These are phyloP conservation scores for Ormosia emarginata DNA, from an alignment of 306 rosid species.

Conservation along the genomic window DNA sequence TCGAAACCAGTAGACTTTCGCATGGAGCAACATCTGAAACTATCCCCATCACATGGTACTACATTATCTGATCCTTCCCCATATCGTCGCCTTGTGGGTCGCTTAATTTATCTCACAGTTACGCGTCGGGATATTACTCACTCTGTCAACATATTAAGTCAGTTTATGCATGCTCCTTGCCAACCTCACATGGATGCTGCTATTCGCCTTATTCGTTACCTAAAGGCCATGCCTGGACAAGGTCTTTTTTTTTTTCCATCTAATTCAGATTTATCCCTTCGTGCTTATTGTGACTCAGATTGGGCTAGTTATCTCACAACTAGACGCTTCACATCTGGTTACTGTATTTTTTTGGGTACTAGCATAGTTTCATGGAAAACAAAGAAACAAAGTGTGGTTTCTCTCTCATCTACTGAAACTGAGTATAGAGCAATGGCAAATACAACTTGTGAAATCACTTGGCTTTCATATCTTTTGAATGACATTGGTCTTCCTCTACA, in stretches of 20 bases:
- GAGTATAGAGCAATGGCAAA: neutral
- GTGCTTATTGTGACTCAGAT: neutral
- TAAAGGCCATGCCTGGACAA: neutral
- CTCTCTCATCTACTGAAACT: neutral
- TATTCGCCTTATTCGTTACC: neutral
- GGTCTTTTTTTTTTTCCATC: neutral
- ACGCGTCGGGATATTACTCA: neutral
- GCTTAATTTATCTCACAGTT: neutral
- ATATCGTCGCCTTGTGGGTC: neutral
- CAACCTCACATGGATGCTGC: neutral
- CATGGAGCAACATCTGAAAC: neutral
- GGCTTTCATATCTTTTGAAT: neutral
- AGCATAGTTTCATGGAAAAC: neutral
- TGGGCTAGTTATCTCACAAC: neutral
- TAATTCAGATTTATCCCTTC: neutral
- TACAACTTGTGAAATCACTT: neutral
- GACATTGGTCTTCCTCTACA: neutral
- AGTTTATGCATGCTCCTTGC: neutral
- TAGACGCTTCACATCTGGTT: neutral
- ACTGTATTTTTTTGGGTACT: neutral
- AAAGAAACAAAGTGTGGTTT: neutral
- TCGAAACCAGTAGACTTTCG: neutral
- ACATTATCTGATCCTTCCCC: neutral
- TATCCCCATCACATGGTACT: neutral
- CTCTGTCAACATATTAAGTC: neutral